These are phyloP conservation scores for Aleurites moluccanus DNA, from an alignment of 441 rosid genomes.

Conservation along the genomic window DNA sequence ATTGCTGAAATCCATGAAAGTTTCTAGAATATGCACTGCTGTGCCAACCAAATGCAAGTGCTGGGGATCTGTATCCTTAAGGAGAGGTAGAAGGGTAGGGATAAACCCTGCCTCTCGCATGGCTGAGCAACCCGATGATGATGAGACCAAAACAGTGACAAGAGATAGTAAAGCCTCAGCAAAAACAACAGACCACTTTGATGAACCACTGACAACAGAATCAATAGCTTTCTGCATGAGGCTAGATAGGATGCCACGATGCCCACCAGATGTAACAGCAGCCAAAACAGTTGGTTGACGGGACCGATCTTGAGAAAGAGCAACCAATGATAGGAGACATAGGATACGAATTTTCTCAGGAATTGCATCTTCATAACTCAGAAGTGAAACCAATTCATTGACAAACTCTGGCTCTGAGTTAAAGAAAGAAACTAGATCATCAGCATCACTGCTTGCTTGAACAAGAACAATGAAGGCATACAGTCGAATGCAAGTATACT, in stretches of 20 bases:
- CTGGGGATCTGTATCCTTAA: conserved; percentile 91
- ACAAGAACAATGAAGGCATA: conserved; percentile 93
- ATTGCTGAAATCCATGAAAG: conserved; percentile 95
- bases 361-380: conserved; percentile 81
- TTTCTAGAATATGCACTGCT: conserved; percentile 87
- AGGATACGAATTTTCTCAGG: conserved; percentile 84
- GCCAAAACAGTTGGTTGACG: conserved; percentile 83
- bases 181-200: conserved; percentile 81
- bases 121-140: conserved; percentile 93
- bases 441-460: conserved; percentile 82
- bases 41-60: conserved; percentile 91
- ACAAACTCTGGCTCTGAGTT: conserved; percentile 95
- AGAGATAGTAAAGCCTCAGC: conserved; percentile 95
- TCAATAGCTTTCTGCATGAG: conserved; percentile 92
- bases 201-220: conserved; percentile 65
- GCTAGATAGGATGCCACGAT: conserved; percentile 89
- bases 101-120: conserved; percentile 98
- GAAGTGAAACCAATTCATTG: conserved; percentile 73
- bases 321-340: conserved; percentile 81
- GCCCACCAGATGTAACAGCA: conserved; percentile 92
- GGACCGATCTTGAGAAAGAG: conserved; percentile 90
- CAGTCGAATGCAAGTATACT: conserved; percentile 87
- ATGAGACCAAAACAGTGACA: conserved; percentile 87
- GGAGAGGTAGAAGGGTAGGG: conserved; percentile 90
- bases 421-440: conserved; percentile 81